Conservation (phyloP, 805 yeast genomes). For the Spathaspora passalidarum region DNA sequence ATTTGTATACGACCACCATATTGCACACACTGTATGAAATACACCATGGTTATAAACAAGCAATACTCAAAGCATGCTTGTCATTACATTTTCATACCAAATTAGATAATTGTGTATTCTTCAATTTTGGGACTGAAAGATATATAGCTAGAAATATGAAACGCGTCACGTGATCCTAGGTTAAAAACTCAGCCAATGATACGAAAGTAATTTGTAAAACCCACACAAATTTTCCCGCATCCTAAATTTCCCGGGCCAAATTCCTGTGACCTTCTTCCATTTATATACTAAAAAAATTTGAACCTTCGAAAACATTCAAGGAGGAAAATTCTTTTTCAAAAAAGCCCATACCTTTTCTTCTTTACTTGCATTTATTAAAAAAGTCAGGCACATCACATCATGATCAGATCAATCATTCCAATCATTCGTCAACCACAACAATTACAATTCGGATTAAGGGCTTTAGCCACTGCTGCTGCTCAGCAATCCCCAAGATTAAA, state of each 20-base stretch:
- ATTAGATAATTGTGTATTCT: too few species aligned
- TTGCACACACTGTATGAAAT: too few species aligned
- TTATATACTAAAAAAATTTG: not conserved
- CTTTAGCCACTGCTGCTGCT: conserved; percentile 51
- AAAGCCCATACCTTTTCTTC: not conserved
- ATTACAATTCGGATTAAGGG: conserved; percentile 15
- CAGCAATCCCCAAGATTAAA: conserved; percentile 60
- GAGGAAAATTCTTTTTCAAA: not conserved
- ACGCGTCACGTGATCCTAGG: conserved; percentile 1
- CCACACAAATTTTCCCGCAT: not conserved
- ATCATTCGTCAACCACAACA: conserved; percentile 9
- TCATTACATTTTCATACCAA: too few species aligned
- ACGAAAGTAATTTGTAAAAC: conserved; percentile 5
- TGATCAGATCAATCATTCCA: conserved; percentile 5
- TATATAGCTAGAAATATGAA: too few species aligned
- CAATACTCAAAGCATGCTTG: too few species aligned
- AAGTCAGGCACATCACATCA: conserved; percentile 4
- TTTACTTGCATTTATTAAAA: not conserved
- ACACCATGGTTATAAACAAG: too few species aligned
- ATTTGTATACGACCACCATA: too few species aligned
- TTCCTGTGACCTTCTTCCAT: not conserved
- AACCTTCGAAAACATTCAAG: not conserved
- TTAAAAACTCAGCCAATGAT: conserved; percentile 5
- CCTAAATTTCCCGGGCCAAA: not conserved
- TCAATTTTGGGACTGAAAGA: too few species aligned